Evolutionary conservation across 1,284 basidiomycete species (phyloP).

Genomic region (Chalciporus sp.): DNA sequence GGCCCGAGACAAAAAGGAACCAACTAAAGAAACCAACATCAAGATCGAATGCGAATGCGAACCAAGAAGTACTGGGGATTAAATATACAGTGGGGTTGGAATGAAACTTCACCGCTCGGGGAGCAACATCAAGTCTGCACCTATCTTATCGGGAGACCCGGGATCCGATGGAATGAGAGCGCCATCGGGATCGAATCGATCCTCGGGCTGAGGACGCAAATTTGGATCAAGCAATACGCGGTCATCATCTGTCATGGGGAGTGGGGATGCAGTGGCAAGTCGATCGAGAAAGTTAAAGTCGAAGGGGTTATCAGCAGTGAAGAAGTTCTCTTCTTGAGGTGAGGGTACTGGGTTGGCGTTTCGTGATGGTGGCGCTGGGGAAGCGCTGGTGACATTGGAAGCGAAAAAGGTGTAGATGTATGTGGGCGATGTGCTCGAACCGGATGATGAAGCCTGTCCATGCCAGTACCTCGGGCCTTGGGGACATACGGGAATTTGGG

Average conservation of each 20-base stretch:
- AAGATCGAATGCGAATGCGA: slow-evolving; percentile 1
- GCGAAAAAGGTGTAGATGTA: slow-evolving; percentile 53
- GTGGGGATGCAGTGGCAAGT: slow-evolving; percentile 36
- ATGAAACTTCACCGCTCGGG: slow-evolving; percentile 30
- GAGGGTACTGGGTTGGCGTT: neutral
- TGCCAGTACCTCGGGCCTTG: slow-evolving; percentile 52
- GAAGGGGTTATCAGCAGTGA: slow-evolving; percentile 22
- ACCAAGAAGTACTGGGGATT: neutral
- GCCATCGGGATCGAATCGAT: slow-evolving; percentile 33
- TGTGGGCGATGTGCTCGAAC: slow-evolving; percentile 24
- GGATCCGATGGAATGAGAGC: slow-evolving; percentile 29
- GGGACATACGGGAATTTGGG: slow-evolving; percentile 38
- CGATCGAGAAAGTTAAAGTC: slow-evolving; percentile 35
- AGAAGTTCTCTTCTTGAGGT: slow-evolving; percentile 24
- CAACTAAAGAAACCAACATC: neutral
- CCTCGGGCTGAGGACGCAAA: slow-evolving; percentile 19
- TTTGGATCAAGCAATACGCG: slow-evolving; percentile 22
- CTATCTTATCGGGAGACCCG: slow-evolving; percentile 35
- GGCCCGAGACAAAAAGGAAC: slow-evolving; percentile 15
- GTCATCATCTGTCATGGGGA: slow-evolving; percentile 36
- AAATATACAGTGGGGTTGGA: neutral
- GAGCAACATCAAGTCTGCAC: slow-evolving; percentile 29
- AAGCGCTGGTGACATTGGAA: slow-evolving; percentile 39
- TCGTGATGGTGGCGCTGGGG: slow-evolving; percentile 32
- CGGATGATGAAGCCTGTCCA: slow-evolving; percentile 21